These are phyloP conservation scores for Pelargonium australe DNA, from an alignment of 441 rosid genomes.

Conservation along the genomic window DNA sequence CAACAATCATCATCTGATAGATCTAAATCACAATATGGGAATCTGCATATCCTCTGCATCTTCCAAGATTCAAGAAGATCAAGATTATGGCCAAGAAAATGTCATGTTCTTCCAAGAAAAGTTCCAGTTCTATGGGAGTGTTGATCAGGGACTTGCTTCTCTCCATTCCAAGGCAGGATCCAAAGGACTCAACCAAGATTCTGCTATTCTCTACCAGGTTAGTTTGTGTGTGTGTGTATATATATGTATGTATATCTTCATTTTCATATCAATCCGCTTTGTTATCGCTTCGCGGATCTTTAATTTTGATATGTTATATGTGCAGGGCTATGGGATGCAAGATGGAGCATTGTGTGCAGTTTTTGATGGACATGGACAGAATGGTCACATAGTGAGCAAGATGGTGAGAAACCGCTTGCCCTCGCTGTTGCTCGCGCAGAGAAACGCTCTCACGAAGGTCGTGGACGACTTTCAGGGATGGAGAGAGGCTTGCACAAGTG, in stretches of 20 bases:
- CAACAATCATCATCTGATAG: not conserved
- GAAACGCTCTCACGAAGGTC: slow-evolving; percentile 26
- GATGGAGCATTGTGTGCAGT: slow-evolving; percentile 62
- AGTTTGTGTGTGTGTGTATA: not conserved
- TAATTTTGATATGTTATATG: not conserved
- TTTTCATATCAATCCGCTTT: not conserved
- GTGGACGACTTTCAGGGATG: slow-evolving; percentile 27
- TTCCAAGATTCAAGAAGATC: slow-evolving; percentile 51
- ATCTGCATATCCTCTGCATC: slow-evolving; percentile 63
- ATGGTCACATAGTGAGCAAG: slow-evolving; percentile 66
- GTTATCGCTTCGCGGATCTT: no score
- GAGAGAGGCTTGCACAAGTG: slow-evolving; percentile 41
- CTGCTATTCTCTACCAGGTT: slow-evolving; percentile 64
- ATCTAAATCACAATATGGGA: slow-evolving; percentile 36
- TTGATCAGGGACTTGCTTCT: slow-evolving; percentile 29
- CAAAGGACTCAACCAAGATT: slow-evolving; percentile 76
- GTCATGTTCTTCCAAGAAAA: slow-evolving; percentile 27
- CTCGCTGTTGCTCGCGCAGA: slow-evolving; percentile 52
- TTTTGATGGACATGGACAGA: slow-evolving; percentile 86
- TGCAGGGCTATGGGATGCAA: slow-evolving; percentile 45
- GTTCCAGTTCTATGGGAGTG: not conserved
- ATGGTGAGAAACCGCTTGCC: slow-evolving; percentile 57
- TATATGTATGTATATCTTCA: not conserved
- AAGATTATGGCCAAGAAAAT: slow-evolving; percentile 39
- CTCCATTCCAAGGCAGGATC: slow-evolving; percentile 56